These are phyloP conservation scores for Scedosporium apiospermum DNA, from an alignment of 2,329 filamentous ascomycete species.

Conservation along the genomic window DNA sequence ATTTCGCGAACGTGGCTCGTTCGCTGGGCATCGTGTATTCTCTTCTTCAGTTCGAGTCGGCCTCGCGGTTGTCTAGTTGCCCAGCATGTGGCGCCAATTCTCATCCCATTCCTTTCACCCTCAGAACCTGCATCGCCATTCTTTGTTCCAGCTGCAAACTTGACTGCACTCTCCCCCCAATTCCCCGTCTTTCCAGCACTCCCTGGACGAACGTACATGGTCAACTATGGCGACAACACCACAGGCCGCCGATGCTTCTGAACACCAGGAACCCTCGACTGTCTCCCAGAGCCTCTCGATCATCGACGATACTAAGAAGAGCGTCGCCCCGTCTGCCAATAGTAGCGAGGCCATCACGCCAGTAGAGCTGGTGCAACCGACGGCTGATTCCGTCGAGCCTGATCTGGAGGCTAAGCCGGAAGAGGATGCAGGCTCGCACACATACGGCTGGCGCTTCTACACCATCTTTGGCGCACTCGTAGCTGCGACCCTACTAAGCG, in stretches of 20 bases:
- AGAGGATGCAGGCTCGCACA: background rate
- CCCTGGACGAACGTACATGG: background rate
- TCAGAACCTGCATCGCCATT: background rate
- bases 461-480: conserved; percentile 8
- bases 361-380: background rate
- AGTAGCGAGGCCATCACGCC: background rate
- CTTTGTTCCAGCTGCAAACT: background rate
- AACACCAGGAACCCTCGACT: background rate
- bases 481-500: conserved; percentile 9
- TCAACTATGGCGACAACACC: background rate
- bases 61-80: background rate
- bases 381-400: background rate
- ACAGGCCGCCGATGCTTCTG: background rate
- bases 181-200: background rate
- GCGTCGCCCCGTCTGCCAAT: background rate
- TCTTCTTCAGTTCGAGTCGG: background rate
- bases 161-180: no score
- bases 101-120: background rate
- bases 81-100: background rate
- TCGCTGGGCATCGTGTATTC: background rate
- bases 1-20: background rate
- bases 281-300: background rate
- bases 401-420: background rate
- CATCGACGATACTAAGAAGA: background rate
- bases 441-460: conserved; percentile 5